These are phyloP conservation scores for Mycena floridula DNA, from an alignment of 768 basidiomycete species.

Conservation along the genomic window DNA sequence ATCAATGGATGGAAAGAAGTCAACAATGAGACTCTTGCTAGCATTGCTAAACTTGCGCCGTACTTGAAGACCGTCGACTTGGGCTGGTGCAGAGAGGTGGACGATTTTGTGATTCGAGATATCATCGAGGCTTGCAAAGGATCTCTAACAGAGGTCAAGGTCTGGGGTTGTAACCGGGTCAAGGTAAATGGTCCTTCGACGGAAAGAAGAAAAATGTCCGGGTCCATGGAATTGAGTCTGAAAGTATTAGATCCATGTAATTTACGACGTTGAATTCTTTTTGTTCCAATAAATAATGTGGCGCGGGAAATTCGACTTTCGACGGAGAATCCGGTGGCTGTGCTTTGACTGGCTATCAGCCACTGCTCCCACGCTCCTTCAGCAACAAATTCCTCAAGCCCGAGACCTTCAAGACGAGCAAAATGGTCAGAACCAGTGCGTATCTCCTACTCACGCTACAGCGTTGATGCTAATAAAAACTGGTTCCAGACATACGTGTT, in stretches of 20 bases:
- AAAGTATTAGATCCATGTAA: background rate
- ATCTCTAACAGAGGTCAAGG: slow-evolving; percentile 37
- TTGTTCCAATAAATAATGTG: too few relatives aligned
- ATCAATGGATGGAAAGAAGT: slow-evolving; percentile 77
- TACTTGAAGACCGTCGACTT: slow-evolving; percentile 60
- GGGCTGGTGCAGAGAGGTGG: slow-evolving; percentile 78
- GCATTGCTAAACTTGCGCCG: slow-evolving; percentile 21
- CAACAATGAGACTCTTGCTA: slow-evolving; percentile 36
- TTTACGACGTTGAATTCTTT: background rate
- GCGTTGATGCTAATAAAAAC: slow-evolving; percentile 9
- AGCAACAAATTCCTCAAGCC: too few relatives aligned
- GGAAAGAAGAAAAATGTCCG: background rate
- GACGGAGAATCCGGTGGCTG: background rate
- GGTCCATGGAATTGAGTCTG: background rate
- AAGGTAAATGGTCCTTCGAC: slow-evolving; percentile 7
- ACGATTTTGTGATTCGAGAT: slow-evolving; percentile 76
- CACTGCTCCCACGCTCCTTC: too few relatives aligned
- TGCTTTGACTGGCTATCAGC: background rate
- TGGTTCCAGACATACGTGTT: slow-evolving; percentile 63
- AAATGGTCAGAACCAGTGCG: slow-evolving; percentile 78
- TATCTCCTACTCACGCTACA: slow-evolving; percentile 8
- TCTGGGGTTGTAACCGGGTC: slow-evolving; percentile 51
- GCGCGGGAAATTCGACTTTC: too few relatives aligned
- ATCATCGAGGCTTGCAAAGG: slow-evolving; percentile 48
- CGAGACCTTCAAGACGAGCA: slow-evolving; percentile 47